Base-by-base conservation (phyloP, 2,329 filamentous ascomycete genomes). In the Fusarium kyushuense region DNA sequence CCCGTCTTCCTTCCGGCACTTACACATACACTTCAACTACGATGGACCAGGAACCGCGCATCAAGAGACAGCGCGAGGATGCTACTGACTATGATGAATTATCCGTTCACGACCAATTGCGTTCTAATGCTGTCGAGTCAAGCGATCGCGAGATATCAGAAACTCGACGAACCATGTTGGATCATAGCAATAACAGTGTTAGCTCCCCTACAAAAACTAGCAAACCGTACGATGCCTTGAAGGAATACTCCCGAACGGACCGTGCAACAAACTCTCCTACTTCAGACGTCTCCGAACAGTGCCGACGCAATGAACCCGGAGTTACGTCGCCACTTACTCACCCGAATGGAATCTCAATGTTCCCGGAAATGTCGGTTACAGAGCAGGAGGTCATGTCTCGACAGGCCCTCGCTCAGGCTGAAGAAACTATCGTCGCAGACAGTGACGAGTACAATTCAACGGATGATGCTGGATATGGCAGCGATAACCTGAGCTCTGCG, bases 291-390 rank as follows among this genome's bases (percentile, higher is more conserved):
- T 30, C 61, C 19, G 52, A n/a, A 12, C 51, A 49, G 32, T 23
- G 54, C 30, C 63, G 48, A 42, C 61, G 69, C 38, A 69, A 58
- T 16, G 63, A 69, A 17, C 72, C 76, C 7, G 59, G 69, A 7
- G 43, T 76, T 6, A 63, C 69, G 8, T 70, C 73, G 10, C 78
- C 75, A n/a, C 64, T 81, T 54, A 79, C 74, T 1, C 78, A 81
- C 48, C 79, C 79, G 16, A 81, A 80, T 45, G 79, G 79, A 6
- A 41, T 73, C 10, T 74, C 71, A 19, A 79, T 81, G 19, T 81
- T 81, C 35, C 79, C 79, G 8, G 61, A 70, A 13, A 58, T 81
- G 27, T 79, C 79, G 6, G 64, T 76, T 6, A 63, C 65, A 4
- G 77, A 81, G 53, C 77, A 81, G 61, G 76, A 79, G 17, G 63